Evolutionary conservation across 148 eudicot genomes (phyloP), one percentile per base, ranked within the genome.

Genomic region (Vaccinium macrocarpon): DNA sequence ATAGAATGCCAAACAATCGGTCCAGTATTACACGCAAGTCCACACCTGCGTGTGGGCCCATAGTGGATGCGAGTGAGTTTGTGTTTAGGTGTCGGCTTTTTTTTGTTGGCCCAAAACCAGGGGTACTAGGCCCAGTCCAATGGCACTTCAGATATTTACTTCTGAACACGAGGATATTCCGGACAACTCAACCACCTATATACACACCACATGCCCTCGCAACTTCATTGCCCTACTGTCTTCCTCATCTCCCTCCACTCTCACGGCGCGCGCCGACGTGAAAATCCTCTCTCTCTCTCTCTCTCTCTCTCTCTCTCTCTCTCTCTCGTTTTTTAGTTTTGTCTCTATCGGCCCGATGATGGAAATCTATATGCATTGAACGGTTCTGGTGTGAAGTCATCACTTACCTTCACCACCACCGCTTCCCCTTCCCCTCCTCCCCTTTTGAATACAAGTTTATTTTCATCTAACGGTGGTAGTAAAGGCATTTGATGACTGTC

Each of bases 281-380:
- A n/a, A 78, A 48, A 9, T 25, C 61, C 23, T 21, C 55, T 48
- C 53, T 42, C 32, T 75, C 23, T 49, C 57, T 76, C 32, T 11
- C 57, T 51, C 46, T 51, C 35, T 50, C 10, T 72, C 13, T 70
- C 10, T 70, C 2, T 75, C 6, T 35, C 8, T 71, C 72, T 66
- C 29, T 21, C 27, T 21, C 32, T 21, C 25, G 10, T n/a, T 23
- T 66, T n/a, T 66, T 18, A 57, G 62, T 13, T 57, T 57, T 14
- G 5, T 32, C 29, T 78, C 16, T 14, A 52, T 4, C 52, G 23
- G 79, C 79, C 79, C 29, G 79, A 76, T 76, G 79, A 76, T 76
- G 79, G 77, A 76, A 76, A 76, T 76, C 57, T 51, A 59, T 52
- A 52, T 53, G n/a, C 16, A 55, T 78, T 52, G 81, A 78, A 35